Evolutionary conservation across 495 filamentous ascomycete species (phyloP), one percentile per base, ranked within the genome.

Genomic region (Talaromyces wortmannii): DNA sequence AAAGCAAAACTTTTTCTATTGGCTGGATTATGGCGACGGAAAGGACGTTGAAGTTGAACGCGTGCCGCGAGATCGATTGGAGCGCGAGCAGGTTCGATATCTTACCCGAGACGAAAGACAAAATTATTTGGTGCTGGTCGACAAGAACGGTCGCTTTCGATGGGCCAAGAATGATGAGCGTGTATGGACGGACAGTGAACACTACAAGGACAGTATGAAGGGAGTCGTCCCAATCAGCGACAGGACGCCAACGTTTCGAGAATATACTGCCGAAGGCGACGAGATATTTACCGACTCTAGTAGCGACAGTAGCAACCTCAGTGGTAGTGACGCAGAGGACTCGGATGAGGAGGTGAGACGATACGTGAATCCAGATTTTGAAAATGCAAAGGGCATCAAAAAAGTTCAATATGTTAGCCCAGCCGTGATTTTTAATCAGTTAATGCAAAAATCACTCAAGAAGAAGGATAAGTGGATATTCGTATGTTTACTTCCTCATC

Each of bases 381-480:
- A 81, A 57, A 57, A 76, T 1, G 73, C 78, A 4, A 82, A 82
- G 49, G 80, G 81, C 4, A 61, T 82, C 11, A 82, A 81, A 46
- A 90, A 86, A 58, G 64, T 89, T 32, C 75, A 76, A 53, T 82
- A 88, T 60, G 71, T 89, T n/a, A 86, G 80, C 4, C 84, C 85
- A 4, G 77, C 81, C 4, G 83, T 81, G 0, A 76, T 94, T 5
- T 74, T 90, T 60, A 86, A 90, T 63, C 84, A 84, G 53, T 71
- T 92, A 10, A 78, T 91, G 3, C 80, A 87, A 36, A 85, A 84
- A 48, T 79, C 84, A 2, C 82, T 87, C 6, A 82, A 81, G 61
- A 89, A 85, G 62, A 87, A 88, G 58, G 88, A 88, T 61, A 92
- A 86, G 31, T 96, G 91, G 91, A 92, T 96, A 43, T 96, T 95